Conservation (phyloP, 305 asterid species). For the Fraxinus floribunda region DNA sequence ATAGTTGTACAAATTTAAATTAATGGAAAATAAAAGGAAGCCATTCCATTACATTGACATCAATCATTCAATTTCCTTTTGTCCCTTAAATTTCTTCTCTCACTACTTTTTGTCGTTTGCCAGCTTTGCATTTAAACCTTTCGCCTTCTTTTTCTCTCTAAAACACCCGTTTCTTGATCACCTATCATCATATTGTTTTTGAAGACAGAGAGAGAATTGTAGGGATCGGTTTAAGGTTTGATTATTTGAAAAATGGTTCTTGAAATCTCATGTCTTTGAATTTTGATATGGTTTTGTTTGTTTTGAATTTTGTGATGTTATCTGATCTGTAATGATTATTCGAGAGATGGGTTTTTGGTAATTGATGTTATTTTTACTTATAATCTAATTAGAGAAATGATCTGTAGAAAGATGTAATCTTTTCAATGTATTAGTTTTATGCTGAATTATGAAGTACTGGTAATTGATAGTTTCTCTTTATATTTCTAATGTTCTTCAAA, state of each 20-base stretch:
- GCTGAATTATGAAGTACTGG: constrained; percentile 17
- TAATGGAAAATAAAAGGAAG: not conserved
- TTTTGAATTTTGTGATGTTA: constrained; percentile 2
- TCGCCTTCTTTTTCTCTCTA: constrained; percentile 30
- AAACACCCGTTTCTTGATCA: constrained; percentile 10
- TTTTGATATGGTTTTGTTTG: not conserved
- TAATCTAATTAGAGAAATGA: constrained; percentile 13
- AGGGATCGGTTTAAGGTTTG: constrained; percentile 29
- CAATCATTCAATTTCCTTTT: constrained; percentile 27
- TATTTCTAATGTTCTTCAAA: constrained; percentile 11
- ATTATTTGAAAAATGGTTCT: not conserved
- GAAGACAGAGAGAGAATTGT: constrained; percentile 17
- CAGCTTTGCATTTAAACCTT: constrained; percentile 38
- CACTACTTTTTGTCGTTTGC: constrained; percentile 27
- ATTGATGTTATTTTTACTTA: not conserved
- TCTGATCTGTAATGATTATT: constrained; percentile 21
- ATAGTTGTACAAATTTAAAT: constrained; percentile 6
- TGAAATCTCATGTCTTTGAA: constrained; percentile 5
- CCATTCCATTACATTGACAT: constrained; percentile 27
- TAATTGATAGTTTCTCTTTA: constrained; percentile 16
- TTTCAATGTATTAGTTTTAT: constrained; percentile 16
- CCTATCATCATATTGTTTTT: constrained; percentile 6
- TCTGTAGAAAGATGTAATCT: constrained; percentile 10
- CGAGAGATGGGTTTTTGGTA: constrained; percentile 10
- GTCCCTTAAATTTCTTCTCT: constrained; percentile 10